Evolutionary conservation across 208 protist genomes (phyloP).

Genomic region (Wallacemonas sp.): DNA sequence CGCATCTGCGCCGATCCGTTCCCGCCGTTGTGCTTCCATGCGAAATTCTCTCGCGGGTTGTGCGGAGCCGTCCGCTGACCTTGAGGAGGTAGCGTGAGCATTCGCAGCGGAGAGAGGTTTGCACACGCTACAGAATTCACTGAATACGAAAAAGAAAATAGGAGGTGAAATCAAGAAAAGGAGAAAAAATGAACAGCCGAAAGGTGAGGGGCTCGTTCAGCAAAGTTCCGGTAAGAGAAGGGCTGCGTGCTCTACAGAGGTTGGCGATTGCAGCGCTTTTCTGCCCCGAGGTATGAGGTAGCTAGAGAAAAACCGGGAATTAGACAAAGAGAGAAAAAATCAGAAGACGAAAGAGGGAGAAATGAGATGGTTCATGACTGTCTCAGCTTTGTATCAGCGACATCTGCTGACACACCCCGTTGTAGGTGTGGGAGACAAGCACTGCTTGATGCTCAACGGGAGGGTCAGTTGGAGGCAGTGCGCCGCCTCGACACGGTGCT

Average conservation of each 20-base stretch:
- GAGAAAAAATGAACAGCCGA: not conserved
- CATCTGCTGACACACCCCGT: too few species aligned
- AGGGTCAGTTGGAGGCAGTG: not conserved
- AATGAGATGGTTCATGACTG: not conserved
- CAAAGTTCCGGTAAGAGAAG: too few species aligned
- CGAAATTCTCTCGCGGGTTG: not conserved
- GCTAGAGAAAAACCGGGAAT: not conserved
- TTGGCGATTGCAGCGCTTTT: too few species aligned
- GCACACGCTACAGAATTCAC: not conserved
- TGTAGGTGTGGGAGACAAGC: too few species aligned
- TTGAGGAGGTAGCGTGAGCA: not conserved
- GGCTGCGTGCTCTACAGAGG: too few species aligned
- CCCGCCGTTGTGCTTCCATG: not conserved
- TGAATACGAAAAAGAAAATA: not conserved
- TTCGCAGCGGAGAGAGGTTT: not conserved
- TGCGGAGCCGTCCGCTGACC: not conserved
- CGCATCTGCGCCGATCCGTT: too few species aligned
- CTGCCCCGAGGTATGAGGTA: not conserved
- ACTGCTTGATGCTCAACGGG: not conserved
- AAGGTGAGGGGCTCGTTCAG: too few species aligned
- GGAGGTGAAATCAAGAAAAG: not conserved
- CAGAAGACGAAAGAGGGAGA: not conserved
- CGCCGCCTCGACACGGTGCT: too few species aligned
- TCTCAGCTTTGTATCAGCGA: too few species aligned
- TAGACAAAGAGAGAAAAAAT: not conserved